Base-by-base conservation (phyloP, 768 basidiomycete species). In the Trametes coccinea region DNA sequence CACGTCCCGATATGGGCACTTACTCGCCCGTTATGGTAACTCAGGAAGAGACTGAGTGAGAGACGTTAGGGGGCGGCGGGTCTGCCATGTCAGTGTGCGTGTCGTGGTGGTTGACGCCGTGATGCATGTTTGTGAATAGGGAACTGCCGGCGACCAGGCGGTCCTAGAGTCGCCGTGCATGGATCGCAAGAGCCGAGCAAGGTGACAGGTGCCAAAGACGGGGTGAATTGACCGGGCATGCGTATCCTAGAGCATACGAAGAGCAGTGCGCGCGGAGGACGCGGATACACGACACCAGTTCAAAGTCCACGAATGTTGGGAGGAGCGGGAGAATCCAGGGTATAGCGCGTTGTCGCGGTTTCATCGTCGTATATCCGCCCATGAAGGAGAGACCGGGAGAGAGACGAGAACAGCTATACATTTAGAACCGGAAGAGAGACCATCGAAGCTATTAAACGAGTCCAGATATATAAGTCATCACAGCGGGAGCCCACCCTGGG, bases 161-260 rank as follows among this genome's bases (percentile, higher is more conserved):
- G 34, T 11, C 11, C 6, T 37, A 37, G 34, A 22, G 22, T 22
- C 22, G 22, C 22, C 22, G 22, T 22, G 22, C 22, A 22, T 22
- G 22, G 1, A 22, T 22, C 22, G 0, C 22, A 22, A 22, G 22
- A 22, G 22, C 22, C 22, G 22, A 22, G 22, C 1, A 39, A 13
- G 7, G 13, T 8, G 8, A 2, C 7, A 8, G 13, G 41, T 33
- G 47, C 40, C 40, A 30, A 56, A 50, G 40, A 53, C 60, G 40
- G 39, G 13, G 11, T 39, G 47, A 37, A 61, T 61, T 56, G 54
- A 50, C 22, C 30, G 41, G 31, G 40, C 50, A 29, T 52, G 60
- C 55, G 55, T 46, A 52, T 52, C 60, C 55, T 62, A 56, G 54
- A 52, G 60, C 60, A 62, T 62, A 62, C 43, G 55, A 40, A 41